Percentiles rank a stretch among this genome's conserved stretches.
Conservation (phyloP, 441 rosid species). For the Dalechampia spathulata region DNA sequence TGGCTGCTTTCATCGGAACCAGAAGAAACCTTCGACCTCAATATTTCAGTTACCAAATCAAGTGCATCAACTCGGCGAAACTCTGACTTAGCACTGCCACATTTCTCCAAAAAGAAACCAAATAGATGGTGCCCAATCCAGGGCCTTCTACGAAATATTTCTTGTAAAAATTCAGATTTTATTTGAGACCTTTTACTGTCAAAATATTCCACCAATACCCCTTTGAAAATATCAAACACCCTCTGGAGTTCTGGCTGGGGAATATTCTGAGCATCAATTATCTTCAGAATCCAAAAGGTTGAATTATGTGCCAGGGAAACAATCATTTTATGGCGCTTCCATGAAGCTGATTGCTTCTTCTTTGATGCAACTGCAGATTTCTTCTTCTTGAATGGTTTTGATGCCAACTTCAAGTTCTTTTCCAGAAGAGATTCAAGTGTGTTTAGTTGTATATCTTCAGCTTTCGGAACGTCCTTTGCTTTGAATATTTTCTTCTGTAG, state of each 20-base stretch:
- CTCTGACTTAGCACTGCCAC: slow-evolving; percentile 51
- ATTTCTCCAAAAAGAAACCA: slow-evolving; percentile 57
- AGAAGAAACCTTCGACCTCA: slow-evolving; percentile 47
- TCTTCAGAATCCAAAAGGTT: slow-evolving; percentile 70
- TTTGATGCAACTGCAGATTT: slow-evolving; percentile 53
- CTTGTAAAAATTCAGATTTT: slow-evolving; percentile 68
- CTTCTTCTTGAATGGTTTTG: slow-evolving; percentile 84
- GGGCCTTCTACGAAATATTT: slow-evolving; percentile 67
- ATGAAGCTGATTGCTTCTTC: slow-evolving; percentile 66
- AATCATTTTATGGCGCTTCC: slow-evolving; percentile 68
- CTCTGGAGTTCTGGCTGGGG: slow-evolving; percentile 49
- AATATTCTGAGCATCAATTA: slow-evolving; percentile 57
- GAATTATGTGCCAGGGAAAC: slow-evolving; percentile 69
- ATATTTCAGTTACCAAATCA: slow-evolving; percentile 59
- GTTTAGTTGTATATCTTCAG: slow-evolving; percentile 42
- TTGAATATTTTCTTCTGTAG: slow-evolving; percentile 81
- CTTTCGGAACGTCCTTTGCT: slow-evolving; percentile 67
- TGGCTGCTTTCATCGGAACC: slow-evolving; percentile 27
- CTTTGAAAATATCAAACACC: slow-evolving; percentile 43
- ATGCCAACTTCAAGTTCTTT: slow-evolving; percentile 73
- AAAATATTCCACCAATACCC: slow-evolving; percentile 46
- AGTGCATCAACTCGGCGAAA: slow-evolving; percentile 77
- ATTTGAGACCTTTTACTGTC: slow-evolving; percentile 71
- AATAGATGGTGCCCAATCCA: slow-evolving; percentile 64
- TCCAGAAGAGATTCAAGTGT: slow-evolving; percentile 60